Base-by-base conservation (phyloP, 768 basidiomycete genomes). In the Rhodotorula diobovata region DNA sequence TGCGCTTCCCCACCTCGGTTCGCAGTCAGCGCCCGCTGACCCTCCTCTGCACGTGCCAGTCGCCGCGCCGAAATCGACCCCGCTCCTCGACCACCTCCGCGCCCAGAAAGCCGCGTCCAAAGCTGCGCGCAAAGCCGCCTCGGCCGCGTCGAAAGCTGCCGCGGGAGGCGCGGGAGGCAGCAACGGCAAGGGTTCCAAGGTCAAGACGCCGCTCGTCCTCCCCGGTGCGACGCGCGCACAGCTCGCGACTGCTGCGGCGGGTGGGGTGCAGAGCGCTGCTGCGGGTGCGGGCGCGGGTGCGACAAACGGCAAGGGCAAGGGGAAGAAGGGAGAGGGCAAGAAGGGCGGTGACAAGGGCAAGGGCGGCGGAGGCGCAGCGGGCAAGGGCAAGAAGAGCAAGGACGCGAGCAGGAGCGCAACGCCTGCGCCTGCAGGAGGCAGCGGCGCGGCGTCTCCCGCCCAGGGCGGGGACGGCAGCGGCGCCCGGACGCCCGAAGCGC, bases 41-140 rank as follows among this genome's bases (percentile, higher is more conserved):
- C 25, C 48, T 14, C n/a, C n/a, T n/a, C n/a, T n/a, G n/a, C n/a
- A n/a, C n/a, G n/a, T n/a, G n/a, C n/a, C 77, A 0, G 60, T 46
- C 28, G 66, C 77, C 32, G 83, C 82, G 55, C 90, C 90, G 4
- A 93, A 88, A 73, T 89, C 90, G 0, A 96, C 95, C 0, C 95
- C 95, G 0, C 85, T 98, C 32, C 86, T 99, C 58, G 94, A 95
- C 78, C 91, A 93, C 1, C 87, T 98, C 72, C 91, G 92, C 74
- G 90, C 90, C 0, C 89, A 91, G 80, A 90, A 88, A 78, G 84
- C 84, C 12, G 71, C 69, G 34, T 57, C 55, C 10, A 85, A 86
- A 0, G 85, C 86, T 15, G 76, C 88, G 85, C 76, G 90, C 89
- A 78, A 90, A 15, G 21, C 34, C 25, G 56, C 56, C 4, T 35